Evolutionary conservation across 1,284 basidiomycete species (phyloP), one percentile per base, ranked within the genome.

Genomic region (Ganoderma resinaceum): DNA sequence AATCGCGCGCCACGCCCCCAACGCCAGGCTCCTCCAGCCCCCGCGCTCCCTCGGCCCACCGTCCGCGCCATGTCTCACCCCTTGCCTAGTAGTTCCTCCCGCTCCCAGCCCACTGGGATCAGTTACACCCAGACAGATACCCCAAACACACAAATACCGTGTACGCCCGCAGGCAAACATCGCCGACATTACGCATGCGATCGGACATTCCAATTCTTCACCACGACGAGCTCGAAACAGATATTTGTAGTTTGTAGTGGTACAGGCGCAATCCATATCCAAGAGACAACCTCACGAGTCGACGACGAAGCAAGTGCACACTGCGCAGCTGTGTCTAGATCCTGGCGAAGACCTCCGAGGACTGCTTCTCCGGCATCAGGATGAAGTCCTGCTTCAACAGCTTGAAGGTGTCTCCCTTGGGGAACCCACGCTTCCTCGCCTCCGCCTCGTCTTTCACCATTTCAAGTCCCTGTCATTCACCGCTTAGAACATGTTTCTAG

Each of bases 311-410:
- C 38, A 55, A 20, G 31, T 16, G 73, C 74, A 52, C 76, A 73
- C 75, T 75, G 76, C 43, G 75, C 73, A 40, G 70, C 71, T 66
- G 78, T 75, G 57, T 69, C 66, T n/a, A 75, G 75, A 57, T 73
- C 76, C 63, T 70, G 63, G 73, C 76, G 35, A 73, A 76, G 16
- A 77, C 79, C 35, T 77, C 80, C 52, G 76, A 77, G 5, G 82
- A 81, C 76, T 90, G 85, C 60, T 83, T 85, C 33, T 84, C 81
- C 1, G 87, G 89, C 16, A 87, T 84, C 11, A 94, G 79, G 3
- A 91, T 78, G 66, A 94, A 85, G 73, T 94, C 89, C 29, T 80
- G 81, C 68, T 89, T 83, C 67, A 94, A 77, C 55, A 88, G 82
- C 75, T 86, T 85, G 82, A 91, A 92, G 4, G 86, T 83, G 40